Base-by-base conservation (phyloP, 73 alveolate species). In the Paramecium biaurelia region DNA sequence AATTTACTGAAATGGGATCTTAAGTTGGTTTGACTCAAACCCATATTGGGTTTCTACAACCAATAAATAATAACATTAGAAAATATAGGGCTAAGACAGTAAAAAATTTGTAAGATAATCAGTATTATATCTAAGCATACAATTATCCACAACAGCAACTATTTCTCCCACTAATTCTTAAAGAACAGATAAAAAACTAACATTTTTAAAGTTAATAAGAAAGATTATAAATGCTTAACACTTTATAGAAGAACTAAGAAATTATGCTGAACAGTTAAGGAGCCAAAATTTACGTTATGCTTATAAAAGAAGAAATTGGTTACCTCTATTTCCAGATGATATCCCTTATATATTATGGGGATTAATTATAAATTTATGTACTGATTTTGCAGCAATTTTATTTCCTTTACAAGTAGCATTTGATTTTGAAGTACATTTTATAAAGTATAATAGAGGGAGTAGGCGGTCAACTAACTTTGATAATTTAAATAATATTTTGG, bases 291-390 rank as follows among this genome's bases (percentile, higher is more conserved):
- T 74, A 18, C 20, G 24, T 5, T 74, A 37, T 41, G 12, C 15
- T 5, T 74, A 37, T 12, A 14, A 23, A 15, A 32, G 24, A n/a
- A 10, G 87, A 32, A 74, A 20, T n/a, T 8, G 7, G 5, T 74
- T 74, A 10, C 87, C 87, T 41, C 23, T 74, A 34, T 74, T 34
- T 37, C 87, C 87, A 74, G 87, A 74, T 74, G 87, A 74, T 20
- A 14, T n/a, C 4, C 18, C 24, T 12, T 74, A 37, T 34, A 74
- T 74, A 15, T 5, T 74, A 74, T 74, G 87, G 87, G 35, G 34
- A 15, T 32, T 37, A 74, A 28, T 74, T 10, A 74, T 74, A 12
- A 74, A 74, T n/a, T 12, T 35, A 41, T 37, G 28, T 5, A 14
- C 28, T 41, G 28, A n/a, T 41, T 12, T 74, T n/a, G 57, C 67